Conservation (phyloP, 2,329 filamentous ascomycete species). For the Lachnellula cervina region DNA sequence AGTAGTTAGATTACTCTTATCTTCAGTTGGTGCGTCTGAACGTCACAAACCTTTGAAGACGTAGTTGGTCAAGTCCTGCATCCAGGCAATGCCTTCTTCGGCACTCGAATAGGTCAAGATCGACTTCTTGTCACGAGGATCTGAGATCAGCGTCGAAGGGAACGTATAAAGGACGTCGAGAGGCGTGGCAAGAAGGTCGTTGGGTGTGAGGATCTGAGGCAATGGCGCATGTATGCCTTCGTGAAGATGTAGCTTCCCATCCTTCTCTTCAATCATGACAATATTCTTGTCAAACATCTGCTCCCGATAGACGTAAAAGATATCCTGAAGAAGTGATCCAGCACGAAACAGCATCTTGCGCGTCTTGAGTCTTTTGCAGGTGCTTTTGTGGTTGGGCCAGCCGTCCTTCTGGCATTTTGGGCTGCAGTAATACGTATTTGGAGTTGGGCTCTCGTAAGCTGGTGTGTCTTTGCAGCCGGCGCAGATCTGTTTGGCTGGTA, state of each 20-base stretch:
- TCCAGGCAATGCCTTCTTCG: no score
- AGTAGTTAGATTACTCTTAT: no score
- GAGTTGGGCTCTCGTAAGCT: not conserved
- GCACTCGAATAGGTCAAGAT: no score
- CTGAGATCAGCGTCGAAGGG: no score
- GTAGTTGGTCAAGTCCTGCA: no score
- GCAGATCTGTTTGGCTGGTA: not conserved
- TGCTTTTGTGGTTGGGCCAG: not conserved
- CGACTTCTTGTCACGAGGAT: no score
- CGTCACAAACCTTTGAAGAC: no score
- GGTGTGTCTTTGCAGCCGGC: constrained; percentile 2
- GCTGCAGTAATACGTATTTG: constrained; percentile 1
- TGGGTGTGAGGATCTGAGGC: no score
- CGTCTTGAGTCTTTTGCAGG: not conserved
- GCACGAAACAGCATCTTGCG: constrained; percentile 2
- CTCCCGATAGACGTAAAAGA: constrained; percentile 8
- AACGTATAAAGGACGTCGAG: no score
- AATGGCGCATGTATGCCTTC: not conserved
- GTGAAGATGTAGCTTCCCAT: not conserved
- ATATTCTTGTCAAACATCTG: constrained; percentile 4
- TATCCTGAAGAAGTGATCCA: constrained; percentile 1
- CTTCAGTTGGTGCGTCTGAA: no score
- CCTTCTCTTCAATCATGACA: constrained; percentile 2
- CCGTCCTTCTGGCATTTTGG: constrained; percentile 5
- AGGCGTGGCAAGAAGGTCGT: no score